Evolutionary conservation across 768 basidiomycete species (phyloP).

Genomic region (Rhodocollybia butyracea): DNA sequence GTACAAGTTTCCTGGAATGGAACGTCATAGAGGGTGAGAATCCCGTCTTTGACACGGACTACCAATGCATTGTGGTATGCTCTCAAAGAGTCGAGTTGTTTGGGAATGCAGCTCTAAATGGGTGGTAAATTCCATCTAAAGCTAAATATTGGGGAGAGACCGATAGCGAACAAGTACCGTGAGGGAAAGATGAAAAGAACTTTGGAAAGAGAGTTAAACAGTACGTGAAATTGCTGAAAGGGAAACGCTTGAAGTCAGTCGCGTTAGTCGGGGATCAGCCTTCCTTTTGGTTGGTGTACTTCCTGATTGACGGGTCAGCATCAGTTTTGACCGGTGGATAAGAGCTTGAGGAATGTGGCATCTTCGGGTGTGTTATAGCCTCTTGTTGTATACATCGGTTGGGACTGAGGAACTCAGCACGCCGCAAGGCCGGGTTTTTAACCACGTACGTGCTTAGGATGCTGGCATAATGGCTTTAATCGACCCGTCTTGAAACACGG

Average conservation of each 20-base stretch:
- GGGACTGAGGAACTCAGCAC: slow-evolving; percentile 65
- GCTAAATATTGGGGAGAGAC: slow-evolving; percentile 81
- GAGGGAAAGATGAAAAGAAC: slow-evolving; percentile 83
- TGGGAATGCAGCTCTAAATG: slow-evolving; percentile 83
- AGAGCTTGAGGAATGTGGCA: slow-evolving; percentile 35
- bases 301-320: slow-evolving; percentile 60
- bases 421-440: slow-evolving; percentile 49
- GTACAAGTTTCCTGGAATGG: slow-evolving; percentile 80
- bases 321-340: slow-evolving; percentile 61
- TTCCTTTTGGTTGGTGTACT: slow-evolving; percentile 51
- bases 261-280: slow-evolving; percentile 51
- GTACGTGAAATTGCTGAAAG: slow-evolving; percentile 81
- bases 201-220: slow-evolving; percentile 80
- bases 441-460: slow-evolving; percentile 64
- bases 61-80: slow-evolving; percentile 63
- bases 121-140: slow-evolving; percentile 85
- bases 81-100: slow-evolving; percentile 82
- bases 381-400: slow-evolving; percentile 46
- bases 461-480: slow-evolving; percentile 77
- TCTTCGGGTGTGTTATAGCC: slow-evolving; percentile 66
- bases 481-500: slow-evolving; percentile 83
- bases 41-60: slow-evolving; percentile 46
- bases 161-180: slow-evolving; percentile 83
- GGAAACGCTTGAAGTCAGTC: slow-evolving; percentile 76
- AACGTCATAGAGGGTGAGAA: slow-evolving; percentile 79